Base-by-base conservation (phyloP, 441 rosid species). In the Bruguiera hainesii region DNA sequence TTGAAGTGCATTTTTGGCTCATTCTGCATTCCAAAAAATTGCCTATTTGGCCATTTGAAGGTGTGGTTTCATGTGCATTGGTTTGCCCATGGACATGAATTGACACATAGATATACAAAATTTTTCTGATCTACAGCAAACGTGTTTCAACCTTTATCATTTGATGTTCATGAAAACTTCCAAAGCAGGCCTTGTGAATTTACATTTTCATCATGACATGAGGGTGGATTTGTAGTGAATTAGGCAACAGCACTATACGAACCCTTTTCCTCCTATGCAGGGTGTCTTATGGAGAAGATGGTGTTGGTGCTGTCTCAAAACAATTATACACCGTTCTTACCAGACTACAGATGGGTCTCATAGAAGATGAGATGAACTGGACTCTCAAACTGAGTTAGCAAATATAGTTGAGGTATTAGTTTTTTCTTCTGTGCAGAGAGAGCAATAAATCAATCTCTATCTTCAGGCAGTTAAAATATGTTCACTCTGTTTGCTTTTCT, bases 281-380 rank as follows among this genome's bases (percentile, higher is more conserved):
- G 82, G 82, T 81, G 53, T 48, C 89, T 31, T 91, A 88, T n/a
- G 91, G 78, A 46, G 81, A 78, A 69, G 91, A 81, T 8, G 87
- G 89, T 68, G 86, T 89, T 6, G 98, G 99, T 66, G 78, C 73
- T 4, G 85, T 89, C 20, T 76, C 97, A 1, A 68, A 89, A 75
- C 77, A 79, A 69, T 81, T 91, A 25, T 91, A 91, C 68, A 83
- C 89, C 0, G 83, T 75, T 65, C 91, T 91, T 63, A 91, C 99
- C 49, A 83, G 83, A 66, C 88, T 94, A 53, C 99, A 91, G 80
- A 91, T 91, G 99, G 98, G 99, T 68, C 90, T 88, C 37, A 77
- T 42, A 26, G 94, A 87, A 23, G 97, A 94, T 86, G 80, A 74
- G 73, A 86, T 89, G 99, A 81, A 79, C 18, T 94, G 99, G 99